Conservation (phyloP, 2,329 filamentous ascomycete genomes). For the Penicillium sp. region DNA sequence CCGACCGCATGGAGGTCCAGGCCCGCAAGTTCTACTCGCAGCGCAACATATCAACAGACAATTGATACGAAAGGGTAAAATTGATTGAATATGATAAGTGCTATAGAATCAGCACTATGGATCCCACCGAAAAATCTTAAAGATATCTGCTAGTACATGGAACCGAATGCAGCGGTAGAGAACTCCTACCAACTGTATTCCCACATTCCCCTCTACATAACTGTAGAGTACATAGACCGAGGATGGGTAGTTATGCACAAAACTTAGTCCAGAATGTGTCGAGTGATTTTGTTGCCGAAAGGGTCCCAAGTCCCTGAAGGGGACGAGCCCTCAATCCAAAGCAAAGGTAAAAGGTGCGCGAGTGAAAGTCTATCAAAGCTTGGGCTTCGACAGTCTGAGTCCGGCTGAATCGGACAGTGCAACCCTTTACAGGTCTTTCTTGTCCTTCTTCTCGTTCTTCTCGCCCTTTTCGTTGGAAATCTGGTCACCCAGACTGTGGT, state of each 20-base stretch:
- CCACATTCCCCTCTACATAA: not conserved
- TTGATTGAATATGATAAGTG: not conserved
- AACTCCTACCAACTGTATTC: not conserved
- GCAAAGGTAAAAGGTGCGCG: not conserved
- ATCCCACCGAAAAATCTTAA: not conserved
- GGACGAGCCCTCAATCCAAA: not conserved
- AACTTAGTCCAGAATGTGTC: not conserved
- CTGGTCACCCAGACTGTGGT: conserved; percentile 80
- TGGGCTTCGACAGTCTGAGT: not conserved
- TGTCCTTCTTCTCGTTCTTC: conserved; percentile 55
- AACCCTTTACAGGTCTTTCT: conserved; percentile 53
- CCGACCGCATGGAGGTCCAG: conserved; percentile 96
- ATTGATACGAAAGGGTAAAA: not conserved
- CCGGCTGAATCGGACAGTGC: not conserved
- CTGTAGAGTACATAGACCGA: not conserved
- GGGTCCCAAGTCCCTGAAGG: not conserved
- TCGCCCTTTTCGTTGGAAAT: conserved; percentile 56
- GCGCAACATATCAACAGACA: conserved; percentile 70
- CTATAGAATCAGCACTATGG: not conserved
- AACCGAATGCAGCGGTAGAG: not conserved
- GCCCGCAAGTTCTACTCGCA: conserved; percentile 99
- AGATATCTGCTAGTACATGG: not conserved
- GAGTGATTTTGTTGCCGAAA: not conserved
- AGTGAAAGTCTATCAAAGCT: not conserved
- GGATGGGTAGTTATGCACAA: conserved; percentile 3